phyloP scores from a whole-genome alignment of 164 flowering plant species.

The Vitis cinerea region DNA sequence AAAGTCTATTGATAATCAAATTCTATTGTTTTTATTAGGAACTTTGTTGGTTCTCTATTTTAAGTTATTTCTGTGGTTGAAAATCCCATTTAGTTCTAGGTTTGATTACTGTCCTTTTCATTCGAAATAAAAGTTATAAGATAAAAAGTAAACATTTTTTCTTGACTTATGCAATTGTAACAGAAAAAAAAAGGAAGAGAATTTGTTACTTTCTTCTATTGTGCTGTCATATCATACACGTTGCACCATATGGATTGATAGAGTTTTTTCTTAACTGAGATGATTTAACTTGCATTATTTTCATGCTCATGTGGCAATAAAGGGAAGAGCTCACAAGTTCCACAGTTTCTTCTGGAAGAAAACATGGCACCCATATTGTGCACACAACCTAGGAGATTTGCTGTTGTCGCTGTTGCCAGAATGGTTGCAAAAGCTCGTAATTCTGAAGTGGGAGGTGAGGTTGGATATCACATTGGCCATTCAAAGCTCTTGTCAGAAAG shows the following conservation, averaged over 20 bases:
- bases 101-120: too few species aligned
- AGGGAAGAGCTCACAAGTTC: conserved; percentile 99
- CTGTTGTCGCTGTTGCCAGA: conserved; percentile 95
- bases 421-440: conserved; percentile 87
- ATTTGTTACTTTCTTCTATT: neutral
- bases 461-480: conserved; percentile 97
- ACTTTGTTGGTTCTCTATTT: too few species aligned
- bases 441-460: conserved; percentile 83
- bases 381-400: conserved; percentile 97
- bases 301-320: conserved; percentile 5
- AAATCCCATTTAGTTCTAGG: too few species aligned
- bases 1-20: too few species aligned
- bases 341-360: conserved; percentile 79
- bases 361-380: conserved; percentile 78
- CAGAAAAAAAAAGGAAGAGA: too few species aligned
- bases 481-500: conserved; percentile 58
- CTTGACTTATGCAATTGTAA: too few species aligned
- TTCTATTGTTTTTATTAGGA: too few species aligned
- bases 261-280: neutral
- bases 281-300: neutral
- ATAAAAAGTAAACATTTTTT: too few species aligned
- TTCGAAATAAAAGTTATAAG: too few species aligned
- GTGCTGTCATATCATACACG: neutral
- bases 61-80: too few species aligned
- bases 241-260: neutral